phyloP scores from a whole-genome alignment of 1,139 yeast genomes.

The Ashbya aceris region DNA sequence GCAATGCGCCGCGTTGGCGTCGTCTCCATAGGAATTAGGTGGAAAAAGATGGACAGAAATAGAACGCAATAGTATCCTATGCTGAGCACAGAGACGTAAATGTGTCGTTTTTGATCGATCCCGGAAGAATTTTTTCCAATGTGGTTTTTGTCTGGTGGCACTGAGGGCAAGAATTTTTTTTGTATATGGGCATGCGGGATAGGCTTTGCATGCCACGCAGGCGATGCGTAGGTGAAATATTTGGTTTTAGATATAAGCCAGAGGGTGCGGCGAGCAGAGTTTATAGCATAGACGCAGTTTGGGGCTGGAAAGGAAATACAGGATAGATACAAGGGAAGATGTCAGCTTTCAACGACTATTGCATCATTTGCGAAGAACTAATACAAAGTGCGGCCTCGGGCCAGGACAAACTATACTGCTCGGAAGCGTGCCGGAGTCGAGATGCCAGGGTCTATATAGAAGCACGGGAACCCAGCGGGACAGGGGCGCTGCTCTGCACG shows the following conservation, averaged over 20 bases:
- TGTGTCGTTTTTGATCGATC: too few species aligned
- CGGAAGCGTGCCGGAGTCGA: conserved; percentile 42
- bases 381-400: conserved; percentile 31
- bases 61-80: too few species aligned
- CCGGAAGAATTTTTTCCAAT: too few species aligned
- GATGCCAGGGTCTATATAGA: conserved; percentile 31
- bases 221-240: neutral
- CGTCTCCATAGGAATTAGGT: too few species aligned
- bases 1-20: too few species aligned
- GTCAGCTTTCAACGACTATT: conserved; percentile 58
- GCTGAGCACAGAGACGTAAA: too few species aligned
- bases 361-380: conserved; percentile 55
- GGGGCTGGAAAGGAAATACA: neutral
- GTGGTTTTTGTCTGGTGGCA: too few species aligned
- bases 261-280: neutral
- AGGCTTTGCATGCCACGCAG: neutral
- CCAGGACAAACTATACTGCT: conserved; percentile 48
- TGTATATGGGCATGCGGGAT: too few species aligned
- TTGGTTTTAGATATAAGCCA: neutral
- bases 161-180: too few species aligned
- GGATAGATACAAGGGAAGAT: conserved; percentile 16
- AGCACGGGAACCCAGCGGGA: neutral
- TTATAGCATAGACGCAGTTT: neutral
- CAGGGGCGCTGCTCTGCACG: neutral
- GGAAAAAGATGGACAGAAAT: too few species aligned